Evolutionary conservation across 2,329 filamentous ascomycete genomes (phyloP), one percentile per base, ranked within the genome.

Genomic region (Westerdykella aurantiaca): DNA sequence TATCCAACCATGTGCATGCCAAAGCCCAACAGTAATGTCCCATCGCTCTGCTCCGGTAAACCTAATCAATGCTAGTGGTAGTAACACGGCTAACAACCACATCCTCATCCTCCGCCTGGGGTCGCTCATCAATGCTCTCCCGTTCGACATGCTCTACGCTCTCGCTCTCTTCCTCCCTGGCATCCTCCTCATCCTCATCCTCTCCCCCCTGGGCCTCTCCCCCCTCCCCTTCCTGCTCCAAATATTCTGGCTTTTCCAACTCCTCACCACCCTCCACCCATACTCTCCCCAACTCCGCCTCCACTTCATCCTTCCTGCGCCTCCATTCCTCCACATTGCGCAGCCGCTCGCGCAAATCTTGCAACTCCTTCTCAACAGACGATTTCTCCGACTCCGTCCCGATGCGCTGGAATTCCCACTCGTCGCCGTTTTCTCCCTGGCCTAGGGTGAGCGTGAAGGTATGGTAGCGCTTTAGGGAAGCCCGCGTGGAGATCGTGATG

Each of bases 381-480:
- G 90, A 82, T 72, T 96, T 95, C 73, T 98, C 93, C 46, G 85
- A 81, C 61, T 89, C 88, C 0, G 90, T 96, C 45, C 93, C 93
- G 54, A 98, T 97, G 44, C 88, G 82, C 66, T 96, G 86, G 66
- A 95, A 86, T 53, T 91, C 85, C 88, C 93, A 97, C 58, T 86
- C 85, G 43, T 87, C 84, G n/a, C 85, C 88, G 40, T 82, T 78
- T 13, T 86, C 81, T 41, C 90, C 91, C 46, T 86, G 72, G 22
- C 90, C 90, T 4, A 98, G 80, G 3, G 83, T 84, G 9, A 98
- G 81, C 56, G 94, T 95, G 69, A 83, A 96, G 0, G 83, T 90
- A 70, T 98, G 93, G 62, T 97, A 97, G 61, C 91, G 90, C 69
- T 96, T 96, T 45, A 98, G 77, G 17, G 88, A 95, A 12, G 88